These are phyloP conservation scores for Puccinia polysora DNA, from an alignment of 1,284 basidiomycete genomes.

Conservation along the genomic window DNA sequence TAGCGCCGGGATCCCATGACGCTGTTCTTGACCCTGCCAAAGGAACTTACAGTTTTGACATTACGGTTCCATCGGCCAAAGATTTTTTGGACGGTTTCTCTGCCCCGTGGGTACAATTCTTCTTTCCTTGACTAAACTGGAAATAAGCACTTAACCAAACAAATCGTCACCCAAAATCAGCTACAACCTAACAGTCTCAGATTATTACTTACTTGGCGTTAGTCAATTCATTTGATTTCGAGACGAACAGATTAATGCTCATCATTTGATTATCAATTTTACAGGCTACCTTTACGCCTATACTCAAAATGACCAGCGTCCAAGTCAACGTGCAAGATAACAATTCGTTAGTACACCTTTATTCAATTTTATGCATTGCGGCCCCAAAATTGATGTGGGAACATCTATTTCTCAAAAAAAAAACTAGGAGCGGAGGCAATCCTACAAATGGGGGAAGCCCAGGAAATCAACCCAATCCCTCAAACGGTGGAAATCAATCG, in stretches of 20 bases:
- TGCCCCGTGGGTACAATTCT: background rate
- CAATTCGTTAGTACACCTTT: background rate
- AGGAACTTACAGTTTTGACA: background rate
- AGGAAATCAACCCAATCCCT: too few relatives aligned
- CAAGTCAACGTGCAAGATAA: conserved; percentile 1
- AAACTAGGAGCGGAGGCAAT: too few relatives aligned
- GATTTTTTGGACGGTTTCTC: conserved; percentile 13
- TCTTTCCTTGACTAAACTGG: background rate
- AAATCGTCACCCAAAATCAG: background rate
- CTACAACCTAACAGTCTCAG: background rate
- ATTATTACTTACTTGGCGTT: background rate
- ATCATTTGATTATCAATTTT: background rate
- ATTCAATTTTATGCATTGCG: too few relatives aligned
- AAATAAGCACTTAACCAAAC: background rate
- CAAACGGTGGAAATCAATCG: too few relatives aligned
- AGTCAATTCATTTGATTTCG: background rate
- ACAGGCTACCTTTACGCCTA: conserved; percentile 15
- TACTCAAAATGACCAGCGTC: background rate
- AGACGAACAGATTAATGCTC: background rate
- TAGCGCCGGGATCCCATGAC: background rate
- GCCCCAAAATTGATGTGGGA: too few relatives aligned
- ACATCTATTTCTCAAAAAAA: too few relatives aligned
- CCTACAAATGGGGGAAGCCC: too few relatives aligned
- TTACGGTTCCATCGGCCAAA: background rate
- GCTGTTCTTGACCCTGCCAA: conserved; percentile 1